phyloP scores from a whole-genome alignment of 495 filamentous ascomycete genomes.

The Penicillium canescens region DNA sequence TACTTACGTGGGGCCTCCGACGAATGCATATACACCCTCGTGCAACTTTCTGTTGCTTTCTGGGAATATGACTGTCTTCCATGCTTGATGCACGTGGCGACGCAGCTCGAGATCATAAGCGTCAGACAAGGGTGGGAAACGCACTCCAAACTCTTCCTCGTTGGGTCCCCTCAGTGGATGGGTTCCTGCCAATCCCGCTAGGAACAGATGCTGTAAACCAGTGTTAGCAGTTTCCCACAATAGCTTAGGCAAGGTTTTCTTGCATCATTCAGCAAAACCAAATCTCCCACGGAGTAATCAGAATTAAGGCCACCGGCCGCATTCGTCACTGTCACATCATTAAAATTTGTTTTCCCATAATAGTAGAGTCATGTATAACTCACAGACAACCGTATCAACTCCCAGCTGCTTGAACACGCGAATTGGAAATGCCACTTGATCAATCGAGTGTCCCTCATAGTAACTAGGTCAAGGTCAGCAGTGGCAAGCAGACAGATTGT shows the following conservation, averaged over 20 bases:
- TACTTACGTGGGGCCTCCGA: slow-evolving; percentile 67
- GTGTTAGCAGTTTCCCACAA: slow-evolving; percentile 26
- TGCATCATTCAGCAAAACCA: slow-evolving; percentile 73
- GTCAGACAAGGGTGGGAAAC: slow-evolving; percentile 73
- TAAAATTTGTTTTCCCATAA: slow-evolving; percentile 9
- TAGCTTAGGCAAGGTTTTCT: slow-evolving; percentile 8
- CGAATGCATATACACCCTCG: slow-evolving; percentile 77
- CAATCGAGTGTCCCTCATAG: slow-evolving; percentile 74
- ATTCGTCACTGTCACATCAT: slow-evolving; percentile 61
- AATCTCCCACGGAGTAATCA: slow-evolving; percentile 69
- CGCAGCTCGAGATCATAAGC: slow-evolving; percentile 74
- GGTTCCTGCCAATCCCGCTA: slow-evolving; percentile 67
- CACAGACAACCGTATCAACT: slow-evolving; percentile 63
- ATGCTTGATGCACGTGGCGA: slow-evolving; percentile 58
- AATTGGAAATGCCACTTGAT: slow-evolving; percentile 67
- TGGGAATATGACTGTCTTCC: slow-evolving; percentile 49
- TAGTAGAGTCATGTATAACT: slow-evolving; percentile 15
- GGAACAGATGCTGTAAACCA: slow-evolving; percentile 61
- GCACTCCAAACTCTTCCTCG: slow-evolving; percentile 63
- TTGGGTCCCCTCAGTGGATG: slow-evolving; percentile 76
- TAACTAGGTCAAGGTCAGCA: slow-evolving; percentile 50
- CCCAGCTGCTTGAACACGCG: slow-evolving; percentile 70
- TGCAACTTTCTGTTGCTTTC: slow-evolving; percentile 54
- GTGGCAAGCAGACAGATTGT: background rate
- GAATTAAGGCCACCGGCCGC: slow-evolving; percentile 74